Conservation (phyloP, 768 basidiomycete genomes). For the Boletus barrowsii region DNA sequence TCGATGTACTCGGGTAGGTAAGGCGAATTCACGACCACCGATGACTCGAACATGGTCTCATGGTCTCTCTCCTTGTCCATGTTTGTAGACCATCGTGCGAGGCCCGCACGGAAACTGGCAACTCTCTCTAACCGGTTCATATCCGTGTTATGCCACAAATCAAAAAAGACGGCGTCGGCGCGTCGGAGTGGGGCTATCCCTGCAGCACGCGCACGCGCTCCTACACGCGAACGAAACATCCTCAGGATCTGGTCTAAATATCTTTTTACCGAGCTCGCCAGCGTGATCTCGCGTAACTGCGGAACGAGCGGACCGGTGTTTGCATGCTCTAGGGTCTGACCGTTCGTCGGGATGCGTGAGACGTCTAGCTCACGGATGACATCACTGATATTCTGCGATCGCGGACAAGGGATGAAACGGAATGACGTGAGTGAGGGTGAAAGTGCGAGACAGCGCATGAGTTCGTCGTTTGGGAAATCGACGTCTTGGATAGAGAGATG, state of each 20-base stretch:
- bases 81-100: background rate
- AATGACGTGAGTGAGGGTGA: conserved; percentile 10
- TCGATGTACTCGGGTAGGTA: conserved; percentile 12
- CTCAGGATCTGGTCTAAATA: conserved; percentile 7
- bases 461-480: conserved; percentile 15
- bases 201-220: background rate
- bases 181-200: conserved; percentile 6
- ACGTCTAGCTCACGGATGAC: conserved; percentile 6
- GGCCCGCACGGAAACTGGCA: background rate
- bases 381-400: conserved; percentile 12
- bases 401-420: conserved; percentile 16
- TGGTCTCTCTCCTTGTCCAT: background rate
- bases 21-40: conserved; percentile 5
- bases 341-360: background rate
- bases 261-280: conserved; percentile 14
- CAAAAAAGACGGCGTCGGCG: conserved; percentile 9
- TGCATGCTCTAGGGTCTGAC: background rate
- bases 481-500: conserved; percentile 13
- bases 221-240: conserved; percentile 10
- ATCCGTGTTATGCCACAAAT: conserved; percentile 5
- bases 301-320: background rate
- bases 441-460: conserved; percentile 18
- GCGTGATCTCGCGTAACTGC: conserved; percentile 11
- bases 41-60: background rate
- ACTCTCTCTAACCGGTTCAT: background rate